Evolutionary conservation across 768 basidiomycete genomes (phyloP).

Genomic region (Exsudoporus frostii): DNA sequence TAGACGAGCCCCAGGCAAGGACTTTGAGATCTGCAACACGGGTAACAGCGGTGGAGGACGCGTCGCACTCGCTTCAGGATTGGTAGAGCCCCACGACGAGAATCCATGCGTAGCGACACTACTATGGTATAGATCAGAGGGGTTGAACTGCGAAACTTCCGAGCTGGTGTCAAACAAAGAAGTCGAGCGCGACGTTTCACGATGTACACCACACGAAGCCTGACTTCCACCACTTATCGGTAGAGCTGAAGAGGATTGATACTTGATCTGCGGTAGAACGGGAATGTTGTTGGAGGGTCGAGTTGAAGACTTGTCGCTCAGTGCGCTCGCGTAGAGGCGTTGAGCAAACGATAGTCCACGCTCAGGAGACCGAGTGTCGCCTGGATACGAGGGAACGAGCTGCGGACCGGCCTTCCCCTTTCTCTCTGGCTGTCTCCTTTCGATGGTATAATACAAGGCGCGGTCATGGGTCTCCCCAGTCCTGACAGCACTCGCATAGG

Average conservation of each 20-base stretch:
- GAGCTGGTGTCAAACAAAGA: neutral
- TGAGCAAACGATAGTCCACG: slow-evolving; percentile 37
- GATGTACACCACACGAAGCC: neutral
- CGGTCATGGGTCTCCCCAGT: slow-evolving; percentile 8
- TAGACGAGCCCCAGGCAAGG: neutral
- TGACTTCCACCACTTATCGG: neutral
- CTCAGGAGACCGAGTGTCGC: slow-evolving; percentile 3
- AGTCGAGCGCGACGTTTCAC: slow-evolving; percentile 4
- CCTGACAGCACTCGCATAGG: slow-evolving; percentile 13
- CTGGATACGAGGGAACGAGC: neutral
- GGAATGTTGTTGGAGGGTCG: slow-evolving; percentile 2
- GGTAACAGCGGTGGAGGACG: slow-evolving; percentile 3
- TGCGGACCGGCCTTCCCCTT: neutral
- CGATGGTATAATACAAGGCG: slow-evolving; percentile 15
- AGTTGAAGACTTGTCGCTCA: slow-evolving; percentile 16
- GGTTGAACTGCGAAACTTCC: neutral
- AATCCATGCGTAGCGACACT: slow-evolving; percentile 9
- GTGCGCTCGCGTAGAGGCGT: slow-evolving; percentile 43
- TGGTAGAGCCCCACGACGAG: neutral
- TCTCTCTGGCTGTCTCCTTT: slow-evolving; percentile 15
- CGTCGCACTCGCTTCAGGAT: neutral
- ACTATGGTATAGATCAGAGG: slow-evolving; percentile 18
- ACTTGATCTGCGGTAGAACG: slow-evolving; percentile 2
- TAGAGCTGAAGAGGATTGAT: neutral
- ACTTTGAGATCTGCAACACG: neutral